A percentile compares a stretch with the other conserved stretches of the same genome.
phyloP scores from a whole-genome alignment of 2,329 filamentous ascomycete species.

The Calonectria pseudoreteaudii region DNA sequence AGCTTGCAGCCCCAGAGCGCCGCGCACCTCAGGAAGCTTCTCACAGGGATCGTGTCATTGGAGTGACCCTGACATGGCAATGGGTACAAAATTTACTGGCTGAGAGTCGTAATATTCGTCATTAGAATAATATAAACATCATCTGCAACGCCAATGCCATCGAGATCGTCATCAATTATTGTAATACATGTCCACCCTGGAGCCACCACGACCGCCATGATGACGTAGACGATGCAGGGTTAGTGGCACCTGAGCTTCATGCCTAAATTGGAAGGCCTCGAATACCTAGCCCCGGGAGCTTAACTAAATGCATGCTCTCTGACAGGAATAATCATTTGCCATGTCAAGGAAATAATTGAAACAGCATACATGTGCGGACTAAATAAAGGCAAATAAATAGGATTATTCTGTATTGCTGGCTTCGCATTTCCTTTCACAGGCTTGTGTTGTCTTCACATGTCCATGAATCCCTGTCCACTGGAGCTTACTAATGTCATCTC shows the following conservation, averaged over 20 bases:
- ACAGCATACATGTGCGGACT: neutral
- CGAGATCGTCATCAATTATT: conserved; percentile 37
- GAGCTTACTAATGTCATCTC: neutral
- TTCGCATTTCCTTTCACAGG: neutral
- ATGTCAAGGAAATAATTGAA: neutral
- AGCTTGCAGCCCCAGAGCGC: neutral
- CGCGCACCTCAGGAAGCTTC: neutral
- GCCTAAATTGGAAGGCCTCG: conserved; percentile 28
- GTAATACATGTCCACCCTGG: conserved; percentile 30
- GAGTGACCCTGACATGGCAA: neutral
- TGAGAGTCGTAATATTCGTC: neutral
- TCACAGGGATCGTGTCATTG: neutral
- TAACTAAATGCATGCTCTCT: neutral
- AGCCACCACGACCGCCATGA: conserved; percentile 32
- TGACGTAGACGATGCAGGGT: conserved; percentile 37
- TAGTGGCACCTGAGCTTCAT: conserved; percentile 36
- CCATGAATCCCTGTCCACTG: neutral
- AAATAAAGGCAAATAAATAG: neutral
- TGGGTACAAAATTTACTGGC: neutral
- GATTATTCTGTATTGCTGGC: neutral
- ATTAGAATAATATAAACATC: conserved; percentile 3
- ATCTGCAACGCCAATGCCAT: conserved; percentile 1
- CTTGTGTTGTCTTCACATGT: neutral
- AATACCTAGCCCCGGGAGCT: conserved; percentile 23
- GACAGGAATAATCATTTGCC: neutral